Conservation (phyloP, 2,329 filamentous ascomycete genomes). For the Stemphylium lycopersici region DNA sequence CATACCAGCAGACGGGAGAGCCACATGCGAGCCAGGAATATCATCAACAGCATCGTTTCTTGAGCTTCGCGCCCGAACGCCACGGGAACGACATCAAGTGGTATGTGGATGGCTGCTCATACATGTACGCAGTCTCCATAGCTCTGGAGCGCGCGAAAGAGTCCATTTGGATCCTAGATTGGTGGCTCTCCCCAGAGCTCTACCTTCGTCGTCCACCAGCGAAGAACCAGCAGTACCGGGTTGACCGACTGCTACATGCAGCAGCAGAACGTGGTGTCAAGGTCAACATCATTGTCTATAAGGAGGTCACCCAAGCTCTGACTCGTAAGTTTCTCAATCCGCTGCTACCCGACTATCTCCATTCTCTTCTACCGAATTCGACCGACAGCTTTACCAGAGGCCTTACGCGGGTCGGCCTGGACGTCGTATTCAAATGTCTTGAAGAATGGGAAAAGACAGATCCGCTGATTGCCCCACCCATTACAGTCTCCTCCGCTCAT, state of each 20-base stretch:
- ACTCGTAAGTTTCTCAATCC: constrained; percentile 68
- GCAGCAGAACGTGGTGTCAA: constrained; percentile 85
- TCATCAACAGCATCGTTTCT: constrained; percentile 58
- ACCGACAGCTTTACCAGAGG: constrained; percentile 51
- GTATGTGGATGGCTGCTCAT: constrained; percentile 71
- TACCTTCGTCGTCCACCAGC: constrained; percentile 84
- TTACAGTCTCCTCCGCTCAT: constrained; percentile 68
- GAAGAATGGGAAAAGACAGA: constrained; percentile 54
- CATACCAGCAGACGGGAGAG: constrained; percentile 25
- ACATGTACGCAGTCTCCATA: constrained; percentile 83
- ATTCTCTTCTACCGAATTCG: constrained; percentile 51
- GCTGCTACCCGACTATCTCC: constrained; percentile 51
- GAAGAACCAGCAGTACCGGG: constrained; percentile 79
- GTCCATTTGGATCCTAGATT: constrained; percentile 84
- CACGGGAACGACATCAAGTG: constrained; percentile 79
- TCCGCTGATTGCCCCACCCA: constrained; percentile 52
- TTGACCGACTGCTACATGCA: constrained; percentile 81
- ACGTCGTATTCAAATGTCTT: constrained; percentile 53
- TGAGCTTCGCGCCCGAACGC: constrained; percentile 74
- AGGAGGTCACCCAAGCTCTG: constrained; percentile 78
- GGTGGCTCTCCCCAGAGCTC: constrained; percentile 88
- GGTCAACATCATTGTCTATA: constrained; percentile 88
- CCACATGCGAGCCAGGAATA: constrained; percentile 45
- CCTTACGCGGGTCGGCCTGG: constrained; percentile 50
- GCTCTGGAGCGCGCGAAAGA: constrained; percentile 79